Evolutionary conservation across 208 protist species (phyloP).

Genomic region (Leishmania gerbilli): DNA sequence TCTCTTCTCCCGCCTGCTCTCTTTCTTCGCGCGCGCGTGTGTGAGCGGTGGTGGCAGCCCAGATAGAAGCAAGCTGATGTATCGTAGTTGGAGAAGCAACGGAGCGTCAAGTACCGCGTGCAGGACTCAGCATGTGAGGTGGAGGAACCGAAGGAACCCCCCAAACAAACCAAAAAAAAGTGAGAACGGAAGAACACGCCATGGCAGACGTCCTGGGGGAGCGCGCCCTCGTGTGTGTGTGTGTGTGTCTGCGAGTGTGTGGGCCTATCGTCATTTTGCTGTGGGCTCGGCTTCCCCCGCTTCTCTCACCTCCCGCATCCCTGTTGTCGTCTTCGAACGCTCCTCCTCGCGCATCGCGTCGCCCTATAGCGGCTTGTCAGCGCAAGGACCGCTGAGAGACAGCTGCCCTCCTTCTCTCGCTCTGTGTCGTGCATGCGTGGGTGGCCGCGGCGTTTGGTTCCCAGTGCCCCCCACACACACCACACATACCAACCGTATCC

Average conservation of each 20-base stretch:
- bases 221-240: neutral
- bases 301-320: neutral
- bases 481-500: neutral
- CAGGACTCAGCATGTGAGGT: no score
- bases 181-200: neutral
- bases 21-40: neutral
- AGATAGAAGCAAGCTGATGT: no score
- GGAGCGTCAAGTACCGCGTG: no score
- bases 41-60: neutral
- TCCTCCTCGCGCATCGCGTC: neutral
- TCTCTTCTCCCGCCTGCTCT: neutral
- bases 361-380: neutral
- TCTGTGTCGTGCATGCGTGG: neutral
- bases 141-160: no score
- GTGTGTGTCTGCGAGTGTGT: no score
- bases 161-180: no score
- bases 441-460: neutral
- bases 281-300: no score
- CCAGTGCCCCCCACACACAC: no score
- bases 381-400: neutral
- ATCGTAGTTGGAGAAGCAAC: no score
- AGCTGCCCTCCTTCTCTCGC: neutral
- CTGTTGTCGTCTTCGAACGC: neutral
- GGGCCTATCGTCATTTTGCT: neutral
- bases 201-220: neutral